Conservation (phyloP, 257 asterid species). For the Thymus quinquecostatus region DNA sequence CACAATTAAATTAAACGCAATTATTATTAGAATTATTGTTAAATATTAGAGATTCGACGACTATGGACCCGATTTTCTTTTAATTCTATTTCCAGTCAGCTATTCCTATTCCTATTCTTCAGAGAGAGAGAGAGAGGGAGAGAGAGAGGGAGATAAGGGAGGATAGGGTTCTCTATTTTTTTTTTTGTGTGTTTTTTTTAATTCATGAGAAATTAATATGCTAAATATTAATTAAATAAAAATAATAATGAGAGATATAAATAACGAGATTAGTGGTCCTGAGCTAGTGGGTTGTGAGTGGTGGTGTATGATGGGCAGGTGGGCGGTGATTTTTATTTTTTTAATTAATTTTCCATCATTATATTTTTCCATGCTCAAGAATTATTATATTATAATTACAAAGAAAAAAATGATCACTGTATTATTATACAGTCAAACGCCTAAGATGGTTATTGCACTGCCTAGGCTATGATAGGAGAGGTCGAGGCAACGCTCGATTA, state of each 20-base stretch:
- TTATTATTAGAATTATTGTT: no score
- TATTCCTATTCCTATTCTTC: not conserved
- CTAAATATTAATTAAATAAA: not conserved
- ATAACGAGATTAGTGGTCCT: constrained; percentile 32
- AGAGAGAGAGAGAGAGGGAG: not conserved
- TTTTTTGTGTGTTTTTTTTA: no score
- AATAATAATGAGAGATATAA: not conserved
- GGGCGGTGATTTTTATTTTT: constrained; percentile 33
- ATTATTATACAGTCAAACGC: no score
- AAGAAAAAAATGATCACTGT: no score
- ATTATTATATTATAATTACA: no score
- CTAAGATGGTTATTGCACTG: no score
- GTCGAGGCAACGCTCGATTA: no score
- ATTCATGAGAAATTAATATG: constrained; percentile 21
- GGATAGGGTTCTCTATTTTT: no score
- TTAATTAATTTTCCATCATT: no score
- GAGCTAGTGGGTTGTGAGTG: constrained; percentile 31
- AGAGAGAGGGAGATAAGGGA: constrained; percentile 15
- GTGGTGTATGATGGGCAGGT: constrained; percentile 32
- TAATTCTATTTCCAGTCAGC: not conserved
- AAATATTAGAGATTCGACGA: not conserved
- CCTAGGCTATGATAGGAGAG: no score
- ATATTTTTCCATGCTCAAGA: no score
- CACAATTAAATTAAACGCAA: not conserved
- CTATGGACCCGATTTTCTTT: not conserved